Evolutionary conservation across 2,329 filamentous ascomycete species (phyloP).

Genomic region (Aspergillus niger): DNA sequence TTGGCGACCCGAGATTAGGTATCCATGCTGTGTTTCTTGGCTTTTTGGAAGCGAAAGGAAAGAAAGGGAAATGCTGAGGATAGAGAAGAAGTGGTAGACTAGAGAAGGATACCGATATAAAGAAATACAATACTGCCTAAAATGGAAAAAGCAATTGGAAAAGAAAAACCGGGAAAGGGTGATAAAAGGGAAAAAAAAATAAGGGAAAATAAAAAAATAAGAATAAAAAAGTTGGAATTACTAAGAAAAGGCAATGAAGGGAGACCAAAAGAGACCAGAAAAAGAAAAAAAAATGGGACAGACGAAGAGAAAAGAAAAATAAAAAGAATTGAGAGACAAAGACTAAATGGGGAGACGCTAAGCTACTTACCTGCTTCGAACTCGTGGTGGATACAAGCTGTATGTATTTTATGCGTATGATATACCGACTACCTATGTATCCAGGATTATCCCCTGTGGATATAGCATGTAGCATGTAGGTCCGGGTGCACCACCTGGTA

Average conservation of each 20-base stretch:
- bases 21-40: not conserved
- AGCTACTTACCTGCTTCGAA: constrained; percentile 1
- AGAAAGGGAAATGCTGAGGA: not conserved
- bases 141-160: too few species aligned
- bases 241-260: not conserved
- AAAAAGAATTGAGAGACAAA: not conserved
- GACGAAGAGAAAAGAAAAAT: not conserved
- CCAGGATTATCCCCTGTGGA: not conserved
- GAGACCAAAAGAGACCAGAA: not conserved
- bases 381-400: constrained; percentile 6
- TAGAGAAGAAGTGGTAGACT: not conserved
- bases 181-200: too few species aligned
- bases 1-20: not conserved
- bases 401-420: not conserved
- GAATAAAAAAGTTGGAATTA: too few species aligned
- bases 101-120: too few species aligned
- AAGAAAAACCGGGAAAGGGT: too few species aligned
- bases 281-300: not conserved
- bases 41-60: not conserved
- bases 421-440: not conserved
- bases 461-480: not conserved
- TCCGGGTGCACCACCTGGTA: not conserved
- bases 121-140: too few species aligned
- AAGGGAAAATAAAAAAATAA: too few species aligned
- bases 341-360: not conserved